Evolutionary conservation across 352 stramenopile genomes (phyloP).

Genomic region (Pythium sp.): DNA sequence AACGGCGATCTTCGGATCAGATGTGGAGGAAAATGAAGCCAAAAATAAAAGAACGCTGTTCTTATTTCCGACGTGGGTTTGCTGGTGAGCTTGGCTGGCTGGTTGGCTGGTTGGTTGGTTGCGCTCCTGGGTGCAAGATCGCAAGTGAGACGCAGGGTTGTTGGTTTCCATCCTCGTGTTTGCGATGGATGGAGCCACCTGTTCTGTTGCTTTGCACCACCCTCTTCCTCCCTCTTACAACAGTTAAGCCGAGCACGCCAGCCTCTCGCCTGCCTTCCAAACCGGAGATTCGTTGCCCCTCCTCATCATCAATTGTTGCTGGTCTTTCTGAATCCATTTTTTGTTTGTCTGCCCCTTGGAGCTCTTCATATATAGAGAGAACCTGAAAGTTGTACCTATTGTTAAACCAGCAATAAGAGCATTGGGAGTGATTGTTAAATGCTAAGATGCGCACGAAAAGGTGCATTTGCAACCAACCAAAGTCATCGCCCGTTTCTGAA

Average conservation of each 20-base stretch:
- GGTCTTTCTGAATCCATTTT: slow-evolving; percentile 3
- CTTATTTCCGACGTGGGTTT: slow-evolving; percentile 2
- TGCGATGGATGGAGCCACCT: slow-evolving; percentile 1
- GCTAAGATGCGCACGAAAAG: slow-evolving; percentile 14
- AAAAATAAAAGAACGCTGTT: not conserved
- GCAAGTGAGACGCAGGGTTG: slow-evolving; percentile 8
- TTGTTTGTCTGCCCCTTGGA: not conserved
- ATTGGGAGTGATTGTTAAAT: not conserved
- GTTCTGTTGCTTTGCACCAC: not conserved
- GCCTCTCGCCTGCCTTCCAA: slow-evolving; percentile 1
- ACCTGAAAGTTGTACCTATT: slow-evolving; percentile 8
- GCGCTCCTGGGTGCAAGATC: slow-evolving; percentile 13
- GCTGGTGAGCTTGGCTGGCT: not conserved
- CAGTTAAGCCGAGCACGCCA: not conserved
- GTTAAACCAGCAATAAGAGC: slow-evolving; percentile 8
- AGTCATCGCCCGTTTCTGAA: not conserved
- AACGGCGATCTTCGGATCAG: slow-evolving; percentile 4
- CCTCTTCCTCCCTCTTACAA: not conserved
- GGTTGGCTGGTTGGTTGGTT: slow-evolving; percentile 1
- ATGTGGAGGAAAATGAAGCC: slow-evolving; percentile 3
- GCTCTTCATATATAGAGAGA: not conserved
- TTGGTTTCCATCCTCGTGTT: not conserved
- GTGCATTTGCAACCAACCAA: slow-evolving; percentile 12
- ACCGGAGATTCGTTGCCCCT: slow-evolving; percentile 7
- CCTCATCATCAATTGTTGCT: not conserved